Conservation (phyloP, 73 alveolate species). For the Tetrahymena elliotti region DNA sequence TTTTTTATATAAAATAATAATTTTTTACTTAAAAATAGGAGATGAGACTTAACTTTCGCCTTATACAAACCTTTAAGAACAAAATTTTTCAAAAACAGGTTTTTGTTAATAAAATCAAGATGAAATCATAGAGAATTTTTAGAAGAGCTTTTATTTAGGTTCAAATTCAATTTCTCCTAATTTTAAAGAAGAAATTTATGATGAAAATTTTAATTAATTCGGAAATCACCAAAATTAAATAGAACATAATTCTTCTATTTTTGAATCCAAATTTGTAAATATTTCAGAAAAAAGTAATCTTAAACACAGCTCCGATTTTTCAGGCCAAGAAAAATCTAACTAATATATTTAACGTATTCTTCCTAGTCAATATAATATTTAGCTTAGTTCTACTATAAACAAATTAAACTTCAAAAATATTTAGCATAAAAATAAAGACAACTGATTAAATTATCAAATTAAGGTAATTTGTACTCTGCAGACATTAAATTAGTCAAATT, state of each 20-base stretch:
- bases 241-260: neutral
- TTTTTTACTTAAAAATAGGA: neutral
- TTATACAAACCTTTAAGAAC: neutral
- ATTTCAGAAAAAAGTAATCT: neutral
- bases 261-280: neutral
- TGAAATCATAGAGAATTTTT: neutral
- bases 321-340: neutral
- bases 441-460: too few relatives aligned
- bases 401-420: too few relatives aligned
- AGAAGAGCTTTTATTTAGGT: neutral
- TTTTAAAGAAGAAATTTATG: neutral
- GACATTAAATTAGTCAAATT: too few relatives aligned
- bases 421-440: too few relatives aligned
- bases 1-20: too few relatives aligned
- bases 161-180: neutral
- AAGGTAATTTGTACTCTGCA: too few relatives aligned
- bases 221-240: too few relatives aligned
- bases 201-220: neutral
- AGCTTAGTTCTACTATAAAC: neutral
- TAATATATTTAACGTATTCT: neutral
- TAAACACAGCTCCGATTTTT: neutral
- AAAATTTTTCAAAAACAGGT: neutral
- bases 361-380: neutral
- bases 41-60: neutral
- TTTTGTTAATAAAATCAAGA: neutral